Evolutionary conservation across 495 filamentous ascomycete genomes (phyloP).

Genomic region (Talaromyces thailandensis): DNA sequence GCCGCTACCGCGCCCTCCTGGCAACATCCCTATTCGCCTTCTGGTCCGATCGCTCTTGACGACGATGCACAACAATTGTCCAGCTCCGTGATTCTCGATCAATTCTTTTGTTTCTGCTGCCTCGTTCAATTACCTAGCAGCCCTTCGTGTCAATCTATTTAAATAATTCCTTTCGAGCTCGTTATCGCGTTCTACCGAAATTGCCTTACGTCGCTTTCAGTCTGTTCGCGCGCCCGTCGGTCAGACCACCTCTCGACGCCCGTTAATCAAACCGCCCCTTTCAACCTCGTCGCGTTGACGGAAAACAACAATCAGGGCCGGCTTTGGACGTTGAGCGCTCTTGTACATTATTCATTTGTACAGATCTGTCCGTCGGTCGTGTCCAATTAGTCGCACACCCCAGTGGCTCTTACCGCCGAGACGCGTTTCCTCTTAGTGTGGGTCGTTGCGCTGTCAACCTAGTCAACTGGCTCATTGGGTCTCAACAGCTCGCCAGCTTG

Average conservation of each 20-base stretch:
- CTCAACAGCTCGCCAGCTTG: conserved; percentile 15
- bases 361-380: not conserved
- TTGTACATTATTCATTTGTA: not conserved
- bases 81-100: conserved; percentile 38
- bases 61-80: not conserved
- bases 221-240: not conserved
- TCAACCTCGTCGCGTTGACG: not conserved
- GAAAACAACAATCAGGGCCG: not conserved
- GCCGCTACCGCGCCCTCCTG: not conserved
- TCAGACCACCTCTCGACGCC: conserved; percentile 10
- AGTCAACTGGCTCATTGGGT: conserved; percentile 25
- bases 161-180: conserved; percentile 13
- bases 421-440: conserved; percentile 32
- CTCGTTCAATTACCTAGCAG: conserved; percentile 35
- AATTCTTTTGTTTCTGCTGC: conserved; percentile 17
- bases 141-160: conserved; percentile 10
- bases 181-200: conserved; percentile 21
- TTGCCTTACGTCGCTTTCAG: not conserved
- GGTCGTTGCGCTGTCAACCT: conserved; percentile 40
- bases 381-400: not conserved
- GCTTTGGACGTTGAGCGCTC: not conserved
- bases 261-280: conserved; percentile 9
- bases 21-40: conserved; percentile 6
- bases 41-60: conserved; percentile 2
- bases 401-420: not conserved